These are phyloP conservation scores for Thielaviopsis punctulata DNA, from an alignment of 2,329 filamentous ascomycete species.

Conservation along the genomic window DNA sequence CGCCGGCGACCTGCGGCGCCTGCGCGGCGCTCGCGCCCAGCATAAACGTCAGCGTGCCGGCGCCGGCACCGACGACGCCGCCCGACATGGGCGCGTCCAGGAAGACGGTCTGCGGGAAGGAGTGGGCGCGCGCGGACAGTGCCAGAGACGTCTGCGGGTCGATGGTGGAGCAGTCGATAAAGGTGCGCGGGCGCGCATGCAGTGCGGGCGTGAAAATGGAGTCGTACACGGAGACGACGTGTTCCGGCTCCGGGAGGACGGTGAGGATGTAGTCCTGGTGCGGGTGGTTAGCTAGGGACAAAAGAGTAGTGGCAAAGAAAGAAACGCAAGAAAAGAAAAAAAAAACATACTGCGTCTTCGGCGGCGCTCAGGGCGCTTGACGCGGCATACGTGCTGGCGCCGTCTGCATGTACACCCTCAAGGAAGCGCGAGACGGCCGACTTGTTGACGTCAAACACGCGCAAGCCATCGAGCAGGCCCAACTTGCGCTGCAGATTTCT, in stretches of 20 bases:
- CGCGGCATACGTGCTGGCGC: conserved; percentile 28
- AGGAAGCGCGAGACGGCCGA: conserved; percentile 29
- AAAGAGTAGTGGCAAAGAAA: background rate
- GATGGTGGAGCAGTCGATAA: conserved; percentile 94
- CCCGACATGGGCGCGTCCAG: conserved; percentile 96
- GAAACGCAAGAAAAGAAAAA: conserved; percentile 12
- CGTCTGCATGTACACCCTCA: conserved; percentile 21
- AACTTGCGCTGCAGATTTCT: conserved; percentile 43
- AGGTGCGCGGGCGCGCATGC: conserved; percentile 47
- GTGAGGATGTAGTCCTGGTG: conserved; percentile 72
- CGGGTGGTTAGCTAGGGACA: conserved; percentile 7
- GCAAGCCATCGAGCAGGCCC: conserved; percentile 30
- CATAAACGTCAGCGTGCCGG: conserved; percentile 91
- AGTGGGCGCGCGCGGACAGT: conserved; percentile 51
- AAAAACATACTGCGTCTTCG: conserved; percentile 31
- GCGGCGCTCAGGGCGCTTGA: conserved; percentile 27
- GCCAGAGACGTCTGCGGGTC: conserved; percentile 70
- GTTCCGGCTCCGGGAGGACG: conserved; percentile 72
- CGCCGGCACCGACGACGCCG: conserved; percentile 77
- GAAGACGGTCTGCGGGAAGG: conserved; percentile 54
- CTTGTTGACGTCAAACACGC: conserved; percentile 39
- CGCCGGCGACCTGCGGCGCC: conserved; percentile 35
- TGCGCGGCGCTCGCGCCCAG: conserved; percentile 47
- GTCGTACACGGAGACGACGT: conserved; percentile 69
- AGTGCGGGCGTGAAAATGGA: conserved; percentile 48